Percentiles rank a stretch among this genome's conserved stretches.
These are phyloP conservation scores for Penicillium desertorum DNA, from an alignment of 495 filamentous ascomycete species.

Conservation along the genomic window DNA sequence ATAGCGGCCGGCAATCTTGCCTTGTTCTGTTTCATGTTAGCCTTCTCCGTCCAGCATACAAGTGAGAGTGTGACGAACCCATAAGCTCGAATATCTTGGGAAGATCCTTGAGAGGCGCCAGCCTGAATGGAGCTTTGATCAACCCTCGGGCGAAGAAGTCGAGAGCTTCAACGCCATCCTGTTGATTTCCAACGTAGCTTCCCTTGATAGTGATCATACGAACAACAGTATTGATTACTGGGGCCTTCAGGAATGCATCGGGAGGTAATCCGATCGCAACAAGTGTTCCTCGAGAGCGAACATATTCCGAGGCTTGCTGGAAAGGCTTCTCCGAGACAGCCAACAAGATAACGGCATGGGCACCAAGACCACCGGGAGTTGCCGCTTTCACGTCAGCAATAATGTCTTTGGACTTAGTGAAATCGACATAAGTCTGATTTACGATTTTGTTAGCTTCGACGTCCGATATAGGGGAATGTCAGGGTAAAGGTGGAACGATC, in stretches of 20 bases:
- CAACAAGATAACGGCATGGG: slow-evolving; percentile 83
- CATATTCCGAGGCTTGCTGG: slow-evolving; percentile 87
- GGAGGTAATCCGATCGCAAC: slow-evolving; percentile 86
- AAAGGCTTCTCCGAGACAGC: slow-evolving; percentile 88
- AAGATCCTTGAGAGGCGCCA: slow-evolving; percentile 72
- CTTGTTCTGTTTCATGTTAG: slow-evolving; percentile 42
- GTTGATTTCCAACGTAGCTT: slow-evolving; percentile 86
- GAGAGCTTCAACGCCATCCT: slow-evolving; percentile 79
- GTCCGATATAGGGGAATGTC: background rate
- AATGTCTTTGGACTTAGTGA: slow-evolving; percentile 67
- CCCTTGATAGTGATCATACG: slow-evolving; percentile 92
- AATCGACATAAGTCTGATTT: slow-evolving; percentile 67
- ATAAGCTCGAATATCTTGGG: slow-evolving; percentile 74
- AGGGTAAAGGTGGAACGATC: background rate
- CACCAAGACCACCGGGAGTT: slow-evolving; percentile 75
- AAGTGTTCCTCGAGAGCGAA: slow-evolving; percentile 74
- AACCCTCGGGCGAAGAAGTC: slow-evolving; percentile 83
- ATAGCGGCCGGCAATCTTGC: slow-evolving; percentile 79
- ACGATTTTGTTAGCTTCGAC: slow-evolving; percentile 2
- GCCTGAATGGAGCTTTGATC: slow-evolving; percentile 86
- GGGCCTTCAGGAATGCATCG: slow-evolving; percentile 71
- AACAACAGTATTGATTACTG: slow-evolving; percentile 82
- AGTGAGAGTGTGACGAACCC: slow-evolving; percentile 31
- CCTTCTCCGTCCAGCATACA: background rate
- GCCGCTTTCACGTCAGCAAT: slow-evolving; percentile 77